Evolutionary conservation across 2,329 filamentous ascomycete species (phyloP), one percentile per base, ranked within the genome.

Genomic region (Metarhizium robertsii): DNA sequence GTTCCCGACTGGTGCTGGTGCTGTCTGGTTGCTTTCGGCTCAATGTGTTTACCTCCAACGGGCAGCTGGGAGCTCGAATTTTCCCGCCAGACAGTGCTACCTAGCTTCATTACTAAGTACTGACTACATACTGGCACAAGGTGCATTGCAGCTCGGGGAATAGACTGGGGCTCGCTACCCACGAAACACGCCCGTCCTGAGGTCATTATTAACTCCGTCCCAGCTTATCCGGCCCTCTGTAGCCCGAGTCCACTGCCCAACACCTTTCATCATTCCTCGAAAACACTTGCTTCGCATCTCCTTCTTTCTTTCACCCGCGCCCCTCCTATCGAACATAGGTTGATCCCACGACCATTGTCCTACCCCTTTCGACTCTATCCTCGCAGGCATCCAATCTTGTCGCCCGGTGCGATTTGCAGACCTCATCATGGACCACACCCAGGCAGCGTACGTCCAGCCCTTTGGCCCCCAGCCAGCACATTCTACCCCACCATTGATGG

Each of bases 121-220:
- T 25, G 25, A 25, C 25, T 25, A 25, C 25, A 25, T 25, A 25
- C 25, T 25, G 25, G 25, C 4, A 25, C 25, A 25, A 25, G 25
- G 25, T 25, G 25, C 25, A 25, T 25, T 25, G 25, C 25, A 25
- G 25, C 25, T 25, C 1, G 25, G 25, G 25, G 25, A 25, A 25
- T 25, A 25, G 25, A 25, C 25, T 25, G 25, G 25, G 25, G 25
- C 25, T 25, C 3, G 25, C 25, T 25, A 1, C 25, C 25, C 25
- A 25, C 25, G 25, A 25, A 25, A 25, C 25, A 25, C 25, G 32
- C 29, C 51, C 50, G 45, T 50, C 53, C 54, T 50, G 54, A 53
- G 54, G 58, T 54, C 58, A 60, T 60, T 55, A 57, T 46, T 60
- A 57, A 56, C 50, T 53, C 58, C 53, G 36, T 57, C 53, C 55